phyloP scores from a whole-genome alignment of 2,329 filamentous ascomycete genomes.

The Calycina herbarum region DNA sequence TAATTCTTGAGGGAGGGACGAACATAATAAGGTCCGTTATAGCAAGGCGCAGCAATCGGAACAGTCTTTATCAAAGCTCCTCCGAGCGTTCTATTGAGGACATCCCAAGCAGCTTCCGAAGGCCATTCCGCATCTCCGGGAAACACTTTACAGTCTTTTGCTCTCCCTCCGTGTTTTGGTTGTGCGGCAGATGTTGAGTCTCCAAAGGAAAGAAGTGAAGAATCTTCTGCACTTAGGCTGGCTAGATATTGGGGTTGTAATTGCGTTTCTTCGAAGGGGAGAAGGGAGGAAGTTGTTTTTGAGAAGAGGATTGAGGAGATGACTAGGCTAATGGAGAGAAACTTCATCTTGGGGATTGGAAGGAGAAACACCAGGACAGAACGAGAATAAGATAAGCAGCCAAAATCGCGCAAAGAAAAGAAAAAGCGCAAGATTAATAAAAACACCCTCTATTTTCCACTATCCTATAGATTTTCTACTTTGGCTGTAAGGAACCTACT shows the following conservation, averaged over 20 bases:
- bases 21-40: conserved; percentile 21
- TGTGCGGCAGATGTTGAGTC: background rate
- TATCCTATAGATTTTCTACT: too few relatives aligned
- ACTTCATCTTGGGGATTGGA: too few relatives aligned
- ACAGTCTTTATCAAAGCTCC: conserved; percentile 46
- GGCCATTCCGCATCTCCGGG: conserved; percentile 47
- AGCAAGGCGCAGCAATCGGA: conserved; percentile 48
- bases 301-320: background rate
- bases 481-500: too few relatives aligned
- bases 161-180: background rate
- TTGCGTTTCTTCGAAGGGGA: conserved; percentile 10
- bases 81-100: conserved; percentile 46
- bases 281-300: background rate
- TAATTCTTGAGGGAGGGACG: background rate
- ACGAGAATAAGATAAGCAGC: too few relatives aligned
- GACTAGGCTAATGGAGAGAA: background rate
- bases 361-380: too few relatives aligned
- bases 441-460: too few relatives aligned
- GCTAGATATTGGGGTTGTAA: background rate
- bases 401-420: too few relatives aligned
- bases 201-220: conserved; percentile 5
- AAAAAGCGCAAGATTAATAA: too few relatives aligned
- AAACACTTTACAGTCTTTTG: conserved; percentile 26
- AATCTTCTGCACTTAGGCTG: background rate
- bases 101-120: conserved; percentile 44